A percentile compares a stretch with the other conserved stretches of the same genome.
These are phyloP conservation scores for Kondoa subrosea DNA, from an alignment of 768 basidiomycete species.

Conservation along the genomic window DNA sequence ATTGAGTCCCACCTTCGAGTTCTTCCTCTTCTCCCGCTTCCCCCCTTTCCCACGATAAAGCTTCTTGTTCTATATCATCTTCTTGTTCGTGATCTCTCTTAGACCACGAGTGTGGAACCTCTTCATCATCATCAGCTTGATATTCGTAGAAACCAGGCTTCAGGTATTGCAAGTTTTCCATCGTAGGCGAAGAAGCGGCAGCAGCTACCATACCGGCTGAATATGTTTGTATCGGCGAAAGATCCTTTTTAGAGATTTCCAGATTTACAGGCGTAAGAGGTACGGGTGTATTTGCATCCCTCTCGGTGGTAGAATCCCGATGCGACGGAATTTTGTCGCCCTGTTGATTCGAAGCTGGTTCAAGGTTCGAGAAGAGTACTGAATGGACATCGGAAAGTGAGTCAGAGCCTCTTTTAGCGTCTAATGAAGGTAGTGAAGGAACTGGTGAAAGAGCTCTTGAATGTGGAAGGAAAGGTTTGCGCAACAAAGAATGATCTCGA, in stretches of 20 bases:
- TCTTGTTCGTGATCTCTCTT: background rate
- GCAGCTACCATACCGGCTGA: background rate
- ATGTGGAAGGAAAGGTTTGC: background rate
- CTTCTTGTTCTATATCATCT: background rate
- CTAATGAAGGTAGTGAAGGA: background rate
- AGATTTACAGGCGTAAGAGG: background rate
- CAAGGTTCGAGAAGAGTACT: background rate
- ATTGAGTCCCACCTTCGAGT: background rate
- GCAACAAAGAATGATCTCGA: background rate
- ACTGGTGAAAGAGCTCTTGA: background rate
- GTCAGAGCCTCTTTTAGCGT: background rate
- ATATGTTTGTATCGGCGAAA: background rate
- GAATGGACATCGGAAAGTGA: background rate
- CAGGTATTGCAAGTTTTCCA: background rate
- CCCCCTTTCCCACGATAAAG: no score
- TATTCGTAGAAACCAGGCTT: background rate
- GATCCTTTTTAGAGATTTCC: background rate
- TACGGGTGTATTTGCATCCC: background rate
- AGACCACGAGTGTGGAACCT: background rate
- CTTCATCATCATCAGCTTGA: background rate
- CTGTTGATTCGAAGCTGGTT: background rate
- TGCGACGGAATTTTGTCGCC: no score
- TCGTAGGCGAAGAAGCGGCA: background rate
- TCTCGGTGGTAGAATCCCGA: background rate
- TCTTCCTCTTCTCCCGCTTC: background rate